These are phyloP conservation scores for Coccomyxa subellipsoidea DNA, from an alignment of 163 green algal species.

Conservation along the genomic window DNA sequence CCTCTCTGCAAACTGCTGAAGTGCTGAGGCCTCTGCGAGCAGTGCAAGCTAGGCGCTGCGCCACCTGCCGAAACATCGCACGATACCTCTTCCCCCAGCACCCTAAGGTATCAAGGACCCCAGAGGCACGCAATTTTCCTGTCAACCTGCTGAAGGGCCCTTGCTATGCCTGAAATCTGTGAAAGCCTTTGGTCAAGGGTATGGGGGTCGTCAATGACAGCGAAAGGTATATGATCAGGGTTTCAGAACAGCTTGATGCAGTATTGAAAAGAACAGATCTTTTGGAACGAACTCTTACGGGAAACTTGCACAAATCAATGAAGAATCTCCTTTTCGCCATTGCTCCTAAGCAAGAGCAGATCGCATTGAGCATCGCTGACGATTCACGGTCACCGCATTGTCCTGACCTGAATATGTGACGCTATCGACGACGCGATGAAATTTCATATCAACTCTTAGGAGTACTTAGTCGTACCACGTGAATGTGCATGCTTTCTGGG, in stretches of 20 bases:
- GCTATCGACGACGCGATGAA: not conserved
- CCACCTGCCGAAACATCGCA: slow-evolving; percentile 6
- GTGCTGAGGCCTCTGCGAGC: not conserved
- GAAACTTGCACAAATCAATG: too few relatives aligned
- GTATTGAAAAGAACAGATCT: too few relatives aligned
- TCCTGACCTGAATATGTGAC: too few relatives aligned
- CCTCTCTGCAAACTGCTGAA: not conserved
- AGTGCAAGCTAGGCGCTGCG: not conserved
- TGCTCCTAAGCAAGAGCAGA: too few relatives aligned
- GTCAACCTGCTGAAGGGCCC: not conserved
- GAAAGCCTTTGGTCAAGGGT: not conserved
- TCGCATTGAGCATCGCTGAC: too few relatives aligned
- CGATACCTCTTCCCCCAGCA: not conserved
- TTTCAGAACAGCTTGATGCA: not conserved
- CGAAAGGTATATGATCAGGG: not conserved
- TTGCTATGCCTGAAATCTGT: not conserved
- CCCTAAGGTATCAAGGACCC: not conserved
- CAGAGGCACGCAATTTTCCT: not conserved
- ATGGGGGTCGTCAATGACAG: not conserved
- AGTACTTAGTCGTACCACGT: not conserved
- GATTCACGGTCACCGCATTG: too few relatives aligned
- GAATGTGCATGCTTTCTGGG: not conserved
- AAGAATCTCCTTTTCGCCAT: too few relatives aligned
- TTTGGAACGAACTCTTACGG: too few relatives aligned
- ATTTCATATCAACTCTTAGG: not conserved